A percentile compares a stretch with the other conserved stretches of the same genome.
Conservation (phyloP, 768 basidiomycete genomes). For the Hortiboletus flavorubellus region DNA sequence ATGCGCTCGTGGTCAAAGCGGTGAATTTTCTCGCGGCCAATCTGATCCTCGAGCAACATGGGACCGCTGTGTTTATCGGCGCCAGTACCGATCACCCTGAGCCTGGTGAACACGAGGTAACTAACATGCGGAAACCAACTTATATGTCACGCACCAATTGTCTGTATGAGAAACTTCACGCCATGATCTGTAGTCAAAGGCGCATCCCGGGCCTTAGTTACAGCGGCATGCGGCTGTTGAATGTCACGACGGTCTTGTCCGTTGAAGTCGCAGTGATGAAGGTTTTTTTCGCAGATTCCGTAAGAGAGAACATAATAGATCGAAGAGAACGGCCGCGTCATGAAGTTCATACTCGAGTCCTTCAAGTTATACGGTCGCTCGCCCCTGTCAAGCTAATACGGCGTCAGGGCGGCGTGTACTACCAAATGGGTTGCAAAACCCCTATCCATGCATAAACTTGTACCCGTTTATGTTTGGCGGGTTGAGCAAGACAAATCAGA, state of each 20-base stretch:
- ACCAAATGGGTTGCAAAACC: neutral
- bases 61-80: slow-evolving; percentile 55
- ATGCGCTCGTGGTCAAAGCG: slow-evolving; percentile 89
- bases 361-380: neutral
- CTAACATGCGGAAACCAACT: neutral
- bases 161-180: slow-evolving; percentile 59
- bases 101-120: slow-evolving; percentile 37
- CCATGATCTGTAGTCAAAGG: slow-evolving; percentile 61
- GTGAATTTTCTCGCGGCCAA: slow-evolving; percentile 70
- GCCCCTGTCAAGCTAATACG: slow-evolving; percentile 9
- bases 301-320: slow-evolving; percentile 13
- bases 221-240: slow-evolving; percentile 10
- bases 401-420: slow-evolving; percentile 25
- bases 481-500: neutral
- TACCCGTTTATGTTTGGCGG: no score
- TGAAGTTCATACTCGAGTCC: neutral
- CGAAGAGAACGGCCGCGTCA: neutral
- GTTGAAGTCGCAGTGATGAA: slow-evolving; percentile 9
- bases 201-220: no score
- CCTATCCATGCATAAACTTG: neutral
- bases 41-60: slow-evolving; percentile 73
- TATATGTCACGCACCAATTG: slow-evolving; percentile 45
- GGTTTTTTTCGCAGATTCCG: slow-evolving; percentile 14
- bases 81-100: slow-evolving; percentile 43
- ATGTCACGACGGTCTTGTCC: slow-evolving; percentile 23